Percentiles rank a stretch among this genome's conserved stretches.
phyloP scores from a whole-genome alignment of 345 rosid genomes.

The Sapria himalayana region DNA sequence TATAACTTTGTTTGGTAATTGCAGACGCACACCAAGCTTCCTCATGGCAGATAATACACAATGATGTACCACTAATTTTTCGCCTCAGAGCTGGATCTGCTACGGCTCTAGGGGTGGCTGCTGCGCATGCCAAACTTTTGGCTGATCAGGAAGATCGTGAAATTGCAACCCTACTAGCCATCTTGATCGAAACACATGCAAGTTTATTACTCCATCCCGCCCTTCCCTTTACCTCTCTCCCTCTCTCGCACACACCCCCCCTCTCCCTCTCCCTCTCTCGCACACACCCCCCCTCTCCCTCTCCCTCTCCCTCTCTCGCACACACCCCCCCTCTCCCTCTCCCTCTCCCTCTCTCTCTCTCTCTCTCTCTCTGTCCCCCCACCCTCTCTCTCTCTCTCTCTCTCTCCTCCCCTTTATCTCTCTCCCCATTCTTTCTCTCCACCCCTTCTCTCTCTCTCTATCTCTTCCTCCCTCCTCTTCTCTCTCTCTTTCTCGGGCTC shows the following conservation, averaged over 20 bases:
- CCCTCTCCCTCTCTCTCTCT: background rate
- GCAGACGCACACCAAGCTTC: constrained; percentile 21
- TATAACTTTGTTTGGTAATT: too few species aligned
- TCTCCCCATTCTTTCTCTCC: too few species aligned
- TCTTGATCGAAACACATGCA: constrained; percentile 56
- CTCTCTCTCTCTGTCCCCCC: background rate
- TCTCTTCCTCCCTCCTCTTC: too few species aligned
- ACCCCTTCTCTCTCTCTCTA: too few species aligned
- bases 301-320: too few species aligned
- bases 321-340: too few species aligned
- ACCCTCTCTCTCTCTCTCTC: too few species aligned
- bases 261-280: too few species aligned
- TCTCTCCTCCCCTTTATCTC: too few species aligned
- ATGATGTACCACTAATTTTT: constrained; percentile 36
- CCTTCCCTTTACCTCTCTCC: background rate
- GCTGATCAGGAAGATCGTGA: constrained; percentile 79
- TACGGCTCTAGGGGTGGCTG: constrained; percentile 63
- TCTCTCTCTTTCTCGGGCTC: too few species aligned
- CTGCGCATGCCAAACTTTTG: constrained; percentile 61
- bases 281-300: too few species aligned
- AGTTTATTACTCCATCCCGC: constrained; percentile 3
- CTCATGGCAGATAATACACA: constrained; percentile 9
- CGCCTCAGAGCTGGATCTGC: constrained; percentile 56
- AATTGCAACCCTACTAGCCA: constrained; percentile 40
- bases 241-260: too few species aligned